Conservation (phyloP, 495 filamentous ascomycete species). For the Parathielavia appendiculata region DNA sequence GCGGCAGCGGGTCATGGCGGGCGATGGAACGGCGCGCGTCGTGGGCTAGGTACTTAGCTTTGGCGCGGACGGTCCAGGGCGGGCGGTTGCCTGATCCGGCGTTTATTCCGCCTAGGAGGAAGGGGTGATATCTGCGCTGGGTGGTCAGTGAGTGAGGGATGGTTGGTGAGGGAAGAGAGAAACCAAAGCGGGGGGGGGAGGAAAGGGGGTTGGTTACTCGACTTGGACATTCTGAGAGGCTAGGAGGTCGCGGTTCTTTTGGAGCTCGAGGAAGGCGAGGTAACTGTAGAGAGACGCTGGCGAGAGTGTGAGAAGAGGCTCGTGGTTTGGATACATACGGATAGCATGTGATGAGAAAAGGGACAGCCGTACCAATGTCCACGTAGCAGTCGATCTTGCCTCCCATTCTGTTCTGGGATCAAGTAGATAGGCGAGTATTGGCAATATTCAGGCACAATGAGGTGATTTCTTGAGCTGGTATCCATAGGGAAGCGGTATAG, state of each 20-base stretch:
- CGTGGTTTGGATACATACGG: conserved; percentile 9
- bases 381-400: conserved; percentile 60
- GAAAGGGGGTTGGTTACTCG: conserved; percentile 47
- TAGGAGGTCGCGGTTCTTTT: conserved; percentile 49
- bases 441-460: neutral
- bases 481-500: no score
- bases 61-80: conserved; percentile 64
- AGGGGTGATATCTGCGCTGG: conserved; percentile 53
- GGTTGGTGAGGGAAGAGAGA: neutral
- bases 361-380: conserved; percentile 16
- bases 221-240: conserved; percentile 54
- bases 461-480: neutral
- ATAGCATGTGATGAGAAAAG: neutral
- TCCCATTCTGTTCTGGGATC: conserved; percentile 38
- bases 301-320: neutral
- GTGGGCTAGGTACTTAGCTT: conserved; percentile 52
- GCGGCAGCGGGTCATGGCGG: conserved; percentile 34
- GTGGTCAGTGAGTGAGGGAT: neutral
- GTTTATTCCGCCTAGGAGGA: conserved; percentile 72
- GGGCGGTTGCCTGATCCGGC: conserved; percentile 64
- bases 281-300: conserved; percentile 68
- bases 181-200: no score
- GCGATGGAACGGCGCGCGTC: conserved; percentile 57
- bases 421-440: neutral
- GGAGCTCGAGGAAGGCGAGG: conserved; percentile 55